Evolutionary conservation across 78 protist genomes (phyloP).

Genomic region (Polysphondylium violaceum): DNA sequence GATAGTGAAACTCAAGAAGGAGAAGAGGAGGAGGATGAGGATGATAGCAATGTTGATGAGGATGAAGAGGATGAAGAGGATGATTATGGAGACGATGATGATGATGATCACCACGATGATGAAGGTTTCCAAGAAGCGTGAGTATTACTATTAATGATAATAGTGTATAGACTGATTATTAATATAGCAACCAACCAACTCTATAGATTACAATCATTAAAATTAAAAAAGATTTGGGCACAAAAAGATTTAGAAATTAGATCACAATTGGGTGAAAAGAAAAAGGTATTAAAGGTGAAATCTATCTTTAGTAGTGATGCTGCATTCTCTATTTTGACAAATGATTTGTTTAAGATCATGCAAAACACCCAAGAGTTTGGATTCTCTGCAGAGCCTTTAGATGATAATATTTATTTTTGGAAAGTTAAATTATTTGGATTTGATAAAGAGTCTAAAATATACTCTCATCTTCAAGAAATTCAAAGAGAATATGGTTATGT

Average conservation of each 20-base stretch:
- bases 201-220: constrained; percentile 71
- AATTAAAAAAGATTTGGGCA: constrained; percentile 81
- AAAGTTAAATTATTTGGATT: constrained; percentile 80
- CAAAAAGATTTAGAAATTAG: constrained; percentile 73
- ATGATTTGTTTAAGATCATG: constrained; percentile 78
- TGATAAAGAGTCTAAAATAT: constrained; percentile 19
- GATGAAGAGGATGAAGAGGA: constrained; percentile 4
- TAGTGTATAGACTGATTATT: not conserved
- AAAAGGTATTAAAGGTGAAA: constrained; percentile 47
- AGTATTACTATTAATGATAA: not conserved
- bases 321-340: constrained; percentile 81
- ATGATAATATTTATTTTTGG: constrained; percentile 85
- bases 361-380: constrained; percentile 64
- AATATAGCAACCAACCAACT: not conserved
- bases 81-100: constrained; percentile 7
- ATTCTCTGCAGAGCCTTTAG: constrained; percentile 77
- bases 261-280: constrained; percentile 51
- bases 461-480: constrained; percentile 57
- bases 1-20: constrained; percentile 21
- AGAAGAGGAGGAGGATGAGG: not conserved
- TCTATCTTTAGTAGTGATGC: constrained; percentile 76
- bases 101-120: constrained; percentile 57
- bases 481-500: constrained; percentile 66
- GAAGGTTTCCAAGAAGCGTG: constrained; percentile 83
- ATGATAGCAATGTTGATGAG: constrained; percentile 2